Percentiles rank a stretch among this genome's conserved stretches.
These are phyloP conservation scores for Blastobotrys persicus DNA, from an alignment of 1,139 yeast genomes.

Conservation along the genomic window DNA sequence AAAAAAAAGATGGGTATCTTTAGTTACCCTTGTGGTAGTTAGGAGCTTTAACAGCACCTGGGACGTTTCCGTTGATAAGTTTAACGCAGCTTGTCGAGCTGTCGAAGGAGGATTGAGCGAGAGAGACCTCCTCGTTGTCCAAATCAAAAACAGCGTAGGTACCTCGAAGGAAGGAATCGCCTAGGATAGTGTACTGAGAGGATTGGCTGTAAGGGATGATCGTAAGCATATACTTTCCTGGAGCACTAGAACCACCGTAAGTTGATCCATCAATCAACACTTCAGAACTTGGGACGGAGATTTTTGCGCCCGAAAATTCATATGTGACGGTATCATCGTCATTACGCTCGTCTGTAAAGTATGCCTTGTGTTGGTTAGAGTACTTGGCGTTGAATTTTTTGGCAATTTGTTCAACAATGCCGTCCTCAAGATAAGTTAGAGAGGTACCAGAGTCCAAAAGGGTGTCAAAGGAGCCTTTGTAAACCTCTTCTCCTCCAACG, in stretches of 20 bases:
- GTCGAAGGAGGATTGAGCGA: slow-evolving; percentile 44
- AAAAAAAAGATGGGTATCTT: background rate
- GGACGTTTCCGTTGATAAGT: slow-evolving; percentile 10
- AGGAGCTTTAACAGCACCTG: slow-evolving; percentile 12
- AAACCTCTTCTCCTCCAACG: background rate
- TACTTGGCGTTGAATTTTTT: slow-evolving; percentile 25
- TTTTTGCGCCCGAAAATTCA: slow-evolving; percentile 31
- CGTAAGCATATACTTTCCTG: slow-evolving; percentile 18
- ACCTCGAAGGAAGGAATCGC: slow-evolving; percentile 66
- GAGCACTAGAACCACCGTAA: slow-evolving; percentile 17
- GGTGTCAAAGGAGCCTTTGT: slow-evolving; percentile 36
- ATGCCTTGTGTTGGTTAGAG: slow-evolving; percentile 13
- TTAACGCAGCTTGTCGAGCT: slow-evolving; percentile 1
- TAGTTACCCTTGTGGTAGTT: slow-evolving; percentile 3
- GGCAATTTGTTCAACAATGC: slow-evolving; percentile 20
- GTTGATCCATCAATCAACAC: slow-evolving; percentile 22
- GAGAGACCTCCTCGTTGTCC: slow-evolving; percentile 53
- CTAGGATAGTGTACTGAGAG: slow-evolving; percentile 46
- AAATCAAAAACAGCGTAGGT: slow-evolving; percentile 72
- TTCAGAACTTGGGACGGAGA: slow-evolving; percentile 30
- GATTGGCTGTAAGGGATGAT: slow-evolving; percentile 16
- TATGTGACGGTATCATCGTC: slow-evolving; percentile 22
- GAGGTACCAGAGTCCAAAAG: slow-evolving; percentile 38
- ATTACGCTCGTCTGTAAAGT: slow-evolving; percentile 24
- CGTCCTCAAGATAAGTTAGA: slow-evolving; percentile 28